phyloP scores from a whole-genome alignment of 192 early-diverging fungal genomes.

The Linnemannia hyalina region DNA sequence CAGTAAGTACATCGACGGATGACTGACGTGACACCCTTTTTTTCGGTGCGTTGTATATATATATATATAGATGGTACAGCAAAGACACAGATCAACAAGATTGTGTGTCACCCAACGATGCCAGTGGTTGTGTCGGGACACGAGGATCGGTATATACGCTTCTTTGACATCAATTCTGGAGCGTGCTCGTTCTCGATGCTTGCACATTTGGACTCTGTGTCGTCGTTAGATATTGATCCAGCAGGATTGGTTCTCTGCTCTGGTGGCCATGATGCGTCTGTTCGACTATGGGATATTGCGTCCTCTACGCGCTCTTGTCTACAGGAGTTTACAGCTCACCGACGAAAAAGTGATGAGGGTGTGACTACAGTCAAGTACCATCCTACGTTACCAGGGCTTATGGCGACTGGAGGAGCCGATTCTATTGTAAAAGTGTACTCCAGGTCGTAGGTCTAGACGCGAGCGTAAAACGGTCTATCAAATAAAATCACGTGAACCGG shows the following conservation, averaged over 20 bases:
- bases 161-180: conserved; percentile 81
- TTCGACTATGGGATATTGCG: conserved; percentile 83
- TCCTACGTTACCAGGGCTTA: conserved; percentile 61
- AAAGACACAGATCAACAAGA: conserved; percentile 80
- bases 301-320: conserved; percentile 67
- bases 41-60: no score
- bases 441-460: conserved; percentile 13
- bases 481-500: not conserved
- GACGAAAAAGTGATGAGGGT: conserved; percentile 82
- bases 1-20: not conserved
- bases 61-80: conserved; percentile 60
- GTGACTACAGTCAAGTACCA: conserved; percentile 74
- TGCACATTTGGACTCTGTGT: conserved; percentile 77
- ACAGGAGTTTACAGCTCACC: conserved; percentile 82
- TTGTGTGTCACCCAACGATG: conserved; percentile 80
- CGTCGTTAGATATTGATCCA: conserved; percentile 75
- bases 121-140: conserved; percentile 80
- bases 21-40: not conserved
- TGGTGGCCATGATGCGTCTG: conserved; percentile 78
- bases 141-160: conserved; percentile 81
- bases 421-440: conserved; percentile 70
- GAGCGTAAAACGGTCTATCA: no score
- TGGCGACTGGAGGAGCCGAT: conserved; percentile 72
- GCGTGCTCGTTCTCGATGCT: conserved; percentile 72
- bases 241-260: conserved; percentile 68